Evolutionary conservation across 768 basidiomycete genomes (phyloP), one percentile per base, ranked within the genome.

Genomic region (Collybia nuda): DNA sequence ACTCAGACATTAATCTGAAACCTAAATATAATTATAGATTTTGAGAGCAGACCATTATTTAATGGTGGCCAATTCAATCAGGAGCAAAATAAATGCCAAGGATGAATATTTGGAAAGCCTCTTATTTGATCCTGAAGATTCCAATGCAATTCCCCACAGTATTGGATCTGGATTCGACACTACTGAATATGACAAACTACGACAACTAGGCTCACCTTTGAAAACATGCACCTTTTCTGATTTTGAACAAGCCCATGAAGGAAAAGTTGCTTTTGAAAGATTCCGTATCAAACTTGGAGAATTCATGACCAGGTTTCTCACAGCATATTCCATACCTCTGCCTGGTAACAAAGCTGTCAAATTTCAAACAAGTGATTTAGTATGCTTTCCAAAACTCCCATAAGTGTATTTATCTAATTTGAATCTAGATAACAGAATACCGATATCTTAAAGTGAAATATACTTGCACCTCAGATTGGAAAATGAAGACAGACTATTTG

Each of bases 391-490:
- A 14, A 18, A 14, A 18, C 5, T 21, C 15, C 24, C 19, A 19
- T 29, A 18, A 22, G 36, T 36, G 7, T 22, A 22, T 44, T 36
- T 2, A 40, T 32, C 40, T 41, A 19, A 28, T 36, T 14, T 7
- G 28, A 37, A 29, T 48, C 22, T n/a, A 67, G 61, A 55, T 69
- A 5, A 54, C 46, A 2, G 59, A 63, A 24, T 53, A 64, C 37
- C 41, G 35, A 5, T 66, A 51, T 38, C 48, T 71, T 21, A 62
- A 55, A 41, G 48, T 68, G 14, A 52, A 60, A 21, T 72, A 67
- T 53, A 57, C 52, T 12, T 68, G 61, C 0, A 45, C 29, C 1
- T 48, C 65, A 8, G 56, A 67, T 52, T 73, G 69, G 70, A 23
- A 43, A 7, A 22, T 55, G 18, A 50, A 49, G 3, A 60, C 55